phyloP scores from a whole-genome alignment of 208 protist species.

The Trypanosoma lewisi region DNA sequence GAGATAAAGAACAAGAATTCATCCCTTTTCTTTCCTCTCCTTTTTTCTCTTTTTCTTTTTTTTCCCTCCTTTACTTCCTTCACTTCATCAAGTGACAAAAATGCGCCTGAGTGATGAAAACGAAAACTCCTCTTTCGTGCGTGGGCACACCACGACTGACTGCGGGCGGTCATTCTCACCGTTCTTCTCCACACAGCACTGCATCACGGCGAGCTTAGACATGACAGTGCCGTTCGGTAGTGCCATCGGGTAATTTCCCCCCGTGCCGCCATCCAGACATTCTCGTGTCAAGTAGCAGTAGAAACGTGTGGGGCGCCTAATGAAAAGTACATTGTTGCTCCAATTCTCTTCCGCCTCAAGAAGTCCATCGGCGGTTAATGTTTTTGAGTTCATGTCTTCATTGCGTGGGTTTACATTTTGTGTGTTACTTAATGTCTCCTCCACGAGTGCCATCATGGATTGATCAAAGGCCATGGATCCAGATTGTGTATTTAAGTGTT shows the following conservation, averaged over 20 bases:
- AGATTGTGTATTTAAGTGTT: conserved; percentile 68
- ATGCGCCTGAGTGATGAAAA: conserved; percentile 21
- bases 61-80: background rate
- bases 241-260: conserved; percentile 25
- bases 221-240: conserved; percentile 33
- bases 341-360: conserved; percentile 66
- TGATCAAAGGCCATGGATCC: conserved; percentile 58
- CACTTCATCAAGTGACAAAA: conserved; percentile 25
- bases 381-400: conserved; percentile 5
- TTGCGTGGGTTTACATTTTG: background rate
- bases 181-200: conserved; percentile 22
- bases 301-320: conserved; percentile 74
- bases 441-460: conserved; percentile 72
- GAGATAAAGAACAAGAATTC: background rate
- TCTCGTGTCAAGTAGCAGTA: conserved; percentile 58
- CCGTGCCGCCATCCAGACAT: conserved; percentile 42
- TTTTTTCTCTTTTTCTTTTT: background rate
- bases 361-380: conserved; percentile 48
- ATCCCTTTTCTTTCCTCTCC: background rate
- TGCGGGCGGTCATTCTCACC: conserved; percentile 19
- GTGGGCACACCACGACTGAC: conserved; percentile 31
- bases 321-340: conserved; percentile 57
- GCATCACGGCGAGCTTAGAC: conserved; percentile 22
- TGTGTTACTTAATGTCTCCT: conserved; percentile 43
- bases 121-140: conserved; percentile 26